phyloP scores from a whole-genome alignment of 306 rosid species.

The Quercus rubra region DNA sequence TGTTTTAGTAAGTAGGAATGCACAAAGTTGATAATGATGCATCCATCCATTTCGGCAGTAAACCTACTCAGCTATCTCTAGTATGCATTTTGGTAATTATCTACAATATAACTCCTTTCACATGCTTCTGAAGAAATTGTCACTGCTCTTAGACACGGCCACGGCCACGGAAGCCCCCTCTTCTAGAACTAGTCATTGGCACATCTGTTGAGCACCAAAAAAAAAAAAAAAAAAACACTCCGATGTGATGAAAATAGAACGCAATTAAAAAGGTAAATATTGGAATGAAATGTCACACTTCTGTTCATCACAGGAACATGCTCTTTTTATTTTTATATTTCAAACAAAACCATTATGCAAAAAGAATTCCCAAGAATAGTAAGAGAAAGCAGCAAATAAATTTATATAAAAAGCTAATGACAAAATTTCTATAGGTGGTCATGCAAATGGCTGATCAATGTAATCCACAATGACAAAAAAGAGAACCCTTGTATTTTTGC shows the following conservation, averaged over 20 bases:
- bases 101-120: slow-evolving; percentile 37
- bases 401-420: too few species aligned
- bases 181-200: slow-evolving; percentile 44
- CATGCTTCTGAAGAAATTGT: slow-evolving; percentile 10
- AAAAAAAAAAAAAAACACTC: background rate
- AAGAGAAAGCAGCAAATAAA: too few species aligned
- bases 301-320: background rate
- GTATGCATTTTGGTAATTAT: slow-evolving; percentile 25
- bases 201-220: slow-evolving; percentile 42
- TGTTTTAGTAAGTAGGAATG: slow-evolving; percentile 20
- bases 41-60: slow-evolving; percentile 18
- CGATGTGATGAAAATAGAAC: background rate
- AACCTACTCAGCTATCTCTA: slow-evolving; percentile 28
- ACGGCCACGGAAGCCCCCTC: slow-evolving; percentile 36
- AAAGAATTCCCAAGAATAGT: too few species aligned
- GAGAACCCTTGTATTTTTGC: background rate
- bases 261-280: background rate
- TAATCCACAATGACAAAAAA: background rate
- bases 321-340: too few species aligned
- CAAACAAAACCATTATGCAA: too few species aligned
- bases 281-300: background rate
- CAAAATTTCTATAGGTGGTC: too few species aligned
- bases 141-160: slow-evolving; percentile 27
- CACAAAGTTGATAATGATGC: slow-evolving; percentile 1
- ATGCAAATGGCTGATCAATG: background rate